Evolutionary conservation across 345 rosid genomes (phyloP), one percentile per base, ranked within the genome.

Genomic region (Cardamine chenopodiifolia): DNA sequence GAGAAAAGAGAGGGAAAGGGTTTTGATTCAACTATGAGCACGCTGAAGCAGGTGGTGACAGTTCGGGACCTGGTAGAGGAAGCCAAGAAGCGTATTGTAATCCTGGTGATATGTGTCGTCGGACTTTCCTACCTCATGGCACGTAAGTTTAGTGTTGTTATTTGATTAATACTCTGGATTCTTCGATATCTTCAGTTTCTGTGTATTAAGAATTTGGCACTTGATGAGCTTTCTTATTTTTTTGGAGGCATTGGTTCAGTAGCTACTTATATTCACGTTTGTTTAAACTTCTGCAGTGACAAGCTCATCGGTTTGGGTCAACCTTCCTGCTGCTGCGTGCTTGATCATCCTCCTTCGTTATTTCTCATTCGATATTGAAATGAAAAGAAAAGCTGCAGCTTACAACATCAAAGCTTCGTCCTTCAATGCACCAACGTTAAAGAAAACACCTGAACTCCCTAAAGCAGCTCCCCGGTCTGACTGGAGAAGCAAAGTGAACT

Each of bases 41-140:
- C 81, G 47, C 86, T 72, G 71, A 86, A 82, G 85, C 91, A 78
- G 83, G 91, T 82, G 80, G 89, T 84, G 70, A 74, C 81, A 14
- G 75, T 82, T 40, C 84, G 87, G 29, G 98, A 96, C 86, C 70
- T 96, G 76, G 88, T 90, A 52, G 99, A 96, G 81, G 99, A 96
- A 79, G 98, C 90, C 48, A 92, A 92, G 89, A 96, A 92, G 84
- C 85, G 99, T 78, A 81, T 87, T 62, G 97, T 92, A 57, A 72
- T 96, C 72, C 77, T 96, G 83, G 89, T 75, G 48, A 84, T 96
- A 66, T 96, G 96, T 82, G 93, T 92, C 63, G 82, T 90, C 44
- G 98, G 99, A 73, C 87, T 96, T 54, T 96, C 99, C 2, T 92
- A 92, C 76, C 79, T 96, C 72, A 83, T 96, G 93, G 92, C 97